Evolutionary conservation across 176 grass and related monocot genomes (phyloP), one percentile per base, ranked within the genome.

Genomic region (Leersia perrieri): DNA sequence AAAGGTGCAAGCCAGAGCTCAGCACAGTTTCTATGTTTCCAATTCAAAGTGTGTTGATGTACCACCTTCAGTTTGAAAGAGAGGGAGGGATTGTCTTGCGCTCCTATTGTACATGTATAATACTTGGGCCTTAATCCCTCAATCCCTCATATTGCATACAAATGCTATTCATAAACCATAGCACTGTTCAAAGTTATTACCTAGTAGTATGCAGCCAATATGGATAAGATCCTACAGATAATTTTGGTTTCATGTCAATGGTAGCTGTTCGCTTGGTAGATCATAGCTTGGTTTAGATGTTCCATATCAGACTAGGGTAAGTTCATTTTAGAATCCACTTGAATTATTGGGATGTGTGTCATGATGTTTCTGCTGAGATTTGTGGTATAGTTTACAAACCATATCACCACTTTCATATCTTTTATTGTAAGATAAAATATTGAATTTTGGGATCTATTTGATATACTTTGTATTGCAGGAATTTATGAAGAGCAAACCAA

Each of bases 401-500:
- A 16, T 63, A 12, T 23, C 22, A 4, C 31, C 76, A 39, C 42
- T 87, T 76, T 61, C 16, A 22, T 22, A 60, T 62, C n/a, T 39
- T 23, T 16, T 25, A 16, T 23, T 31, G 12, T 30, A 35, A 10
- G 36, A 34, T 68, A 49, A 79, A 47, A 51, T 47, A 20, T 76
- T 85, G 1, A 86, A 9, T 14, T 11, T 16, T 79, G 27, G n/a
- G 20, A 11, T 29, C 70, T 53, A 15, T 81, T 83, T 35, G 32
- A 15, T 72, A 78, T 53, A 69, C 87, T 88, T 57, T 74, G 64
- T 72, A 70, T 63, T 76, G 51, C 90, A 98, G 92, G 81, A 80
- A 32, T 66, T 68, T 76, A 83, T 81, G 38, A 94, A 71, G 74
- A 87, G 55, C 73, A 92, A 85, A 80, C 35, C 64, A 58, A 74